Percentiles rank a stretch among this genome's conserved stretches.
phyloP scores from a whole-genome alignment of 2,329 filamentous ascomycete species.

The Talaromyces sp. region DNA sequence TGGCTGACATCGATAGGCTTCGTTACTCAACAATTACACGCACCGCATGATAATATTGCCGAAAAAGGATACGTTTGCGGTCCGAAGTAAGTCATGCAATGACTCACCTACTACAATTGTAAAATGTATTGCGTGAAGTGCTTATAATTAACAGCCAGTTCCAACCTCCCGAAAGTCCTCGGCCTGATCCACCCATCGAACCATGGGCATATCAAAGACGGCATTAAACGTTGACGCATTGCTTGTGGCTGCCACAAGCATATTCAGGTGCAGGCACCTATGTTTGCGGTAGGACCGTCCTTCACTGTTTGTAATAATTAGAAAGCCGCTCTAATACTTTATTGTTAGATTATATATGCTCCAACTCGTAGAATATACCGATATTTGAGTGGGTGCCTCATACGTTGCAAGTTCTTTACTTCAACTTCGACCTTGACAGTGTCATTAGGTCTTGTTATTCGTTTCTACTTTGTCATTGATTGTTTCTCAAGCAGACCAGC shows the following conservation, averaged over 20 bases:
- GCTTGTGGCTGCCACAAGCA: not conserved
- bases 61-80: not conserved
- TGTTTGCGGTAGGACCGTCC: not conserved
- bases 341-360: not conserved
- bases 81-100: not conserved
- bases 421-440: not conserved
- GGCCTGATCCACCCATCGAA: not conserved
- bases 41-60: not conserved
- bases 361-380: not conserved
- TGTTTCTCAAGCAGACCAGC: not conserved
- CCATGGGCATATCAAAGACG: not conserved
- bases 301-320: not conserved
- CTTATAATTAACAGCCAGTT: not conserved
- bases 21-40: not conserved
- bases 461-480: not conserved
- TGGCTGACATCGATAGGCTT: not conserved
- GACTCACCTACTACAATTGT: not conserved
- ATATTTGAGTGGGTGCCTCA: not conserved
- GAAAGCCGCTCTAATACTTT: not conserved
- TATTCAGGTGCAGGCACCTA: not conserved
- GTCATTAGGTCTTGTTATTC: not conserved
- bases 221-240: not conserved
- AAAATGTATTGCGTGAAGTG: not conserved
- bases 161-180: not conserved
- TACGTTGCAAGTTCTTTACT: not conserved